Evolutionary conservation across 257 asterid genomes (phyloP), one percentile per base, ranked within the genome.

Genomic region (Striga asiatica): DNA sequence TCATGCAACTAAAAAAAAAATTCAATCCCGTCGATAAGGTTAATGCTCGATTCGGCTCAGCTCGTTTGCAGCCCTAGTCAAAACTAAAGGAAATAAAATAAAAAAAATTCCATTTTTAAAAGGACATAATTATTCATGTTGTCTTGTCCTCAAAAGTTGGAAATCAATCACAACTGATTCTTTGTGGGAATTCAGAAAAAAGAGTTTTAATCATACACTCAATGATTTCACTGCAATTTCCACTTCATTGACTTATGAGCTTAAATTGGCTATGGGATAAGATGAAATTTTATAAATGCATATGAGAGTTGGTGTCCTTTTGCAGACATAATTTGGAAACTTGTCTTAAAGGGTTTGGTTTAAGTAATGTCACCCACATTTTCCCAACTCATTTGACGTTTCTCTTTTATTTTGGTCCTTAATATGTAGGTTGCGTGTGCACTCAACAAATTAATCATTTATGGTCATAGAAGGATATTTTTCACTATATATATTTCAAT

Each of bases 231-330:
- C 12, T 2, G 10, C 48, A 60, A 61, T 46, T 58, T 25, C 54
- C 62, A 24, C 37, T 58, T 42, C 23, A 39, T 58, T 64, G 75
- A 69, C 75, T 62, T 62, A n/a, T 58, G 23, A 27, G 8, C 42
- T 47, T 0, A 47, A 20, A 58, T 34, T 64, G 75, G 5, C 62
- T 51, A 34, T 22, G 53, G 69, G 38, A 67, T n/a, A n/a, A n/a
- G n/a, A n/a, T n/a, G n/a, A n/a, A n/a, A n/a, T n/a, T n/a, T n/a
- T n/a, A 54, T 47, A 42, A 24, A 62, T 52, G 58, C 61, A 56
- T 47, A 56, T 47, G 61, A 56, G 50, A 28, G 41, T 56, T 37
- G 58, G 42, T 55, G 52, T 14, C 42, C 45, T 56, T 60, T 55
- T 28, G 56, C 46, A 34, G 13, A 16, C 54, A 13, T 25, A 6